Evolutionary conservation across 2,329 filamentous ascomycete genomes (phyloP).

Genomic region (Arthrobotrys sphaeroides): DNA sequence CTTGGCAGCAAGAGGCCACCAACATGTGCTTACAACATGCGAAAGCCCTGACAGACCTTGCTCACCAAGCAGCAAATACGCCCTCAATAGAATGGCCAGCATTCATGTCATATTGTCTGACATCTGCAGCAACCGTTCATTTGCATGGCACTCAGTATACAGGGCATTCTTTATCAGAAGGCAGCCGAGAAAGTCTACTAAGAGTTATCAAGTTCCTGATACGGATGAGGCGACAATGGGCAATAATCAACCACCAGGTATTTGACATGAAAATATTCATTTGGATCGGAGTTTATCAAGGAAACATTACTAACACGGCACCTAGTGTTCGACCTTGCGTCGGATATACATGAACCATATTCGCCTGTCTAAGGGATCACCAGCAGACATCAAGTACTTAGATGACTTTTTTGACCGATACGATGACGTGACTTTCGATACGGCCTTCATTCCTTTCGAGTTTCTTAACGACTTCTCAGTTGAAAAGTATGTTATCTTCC

Average conservation of each 20-base stretch:
- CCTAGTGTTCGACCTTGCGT: constrained; percentile 48
- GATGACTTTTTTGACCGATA: constrained; percentile 52
- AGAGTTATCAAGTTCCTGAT: constrained; percentile 50
- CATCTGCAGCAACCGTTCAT: constrained; percentile 86
- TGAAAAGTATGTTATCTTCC: constrained; percentile 40
- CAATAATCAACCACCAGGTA: constrained; percentile 53
- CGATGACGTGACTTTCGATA: constrained; percentile 51
- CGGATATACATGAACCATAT: constrained; percentile 54
- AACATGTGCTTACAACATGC: constrained; percentile 87
- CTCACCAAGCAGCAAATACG: constrained; percentile 77
- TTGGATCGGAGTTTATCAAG: not conserved
- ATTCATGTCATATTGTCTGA: constrained; percentile 86
- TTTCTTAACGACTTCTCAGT: constrained; percentile 52
- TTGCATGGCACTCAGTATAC: constrained; percentile 85
- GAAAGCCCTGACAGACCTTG: constrained; percentile 84
- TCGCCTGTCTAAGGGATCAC: constrained; percentile 56
- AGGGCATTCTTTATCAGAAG: constrained; percentile 59
- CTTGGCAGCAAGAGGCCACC: constrained; percentile 91
- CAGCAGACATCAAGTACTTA: constrained; percentile 57
- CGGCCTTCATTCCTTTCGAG: constrained; percentile 49
- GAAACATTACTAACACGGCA: not conserved
- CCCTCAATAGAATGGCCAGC: constrained; percentile 83
- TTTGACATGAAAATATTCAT: not conserved
- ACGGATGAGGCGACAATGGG: constrained; percentile 51
- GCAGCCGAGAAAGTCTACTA: constrained; percentile 39